Percentiles rank a stretch among this genome's conserved stretches.
Conservation (phyloP, 108 stramenopile species). For the Cyclostephanos invisitatus region DNA sequence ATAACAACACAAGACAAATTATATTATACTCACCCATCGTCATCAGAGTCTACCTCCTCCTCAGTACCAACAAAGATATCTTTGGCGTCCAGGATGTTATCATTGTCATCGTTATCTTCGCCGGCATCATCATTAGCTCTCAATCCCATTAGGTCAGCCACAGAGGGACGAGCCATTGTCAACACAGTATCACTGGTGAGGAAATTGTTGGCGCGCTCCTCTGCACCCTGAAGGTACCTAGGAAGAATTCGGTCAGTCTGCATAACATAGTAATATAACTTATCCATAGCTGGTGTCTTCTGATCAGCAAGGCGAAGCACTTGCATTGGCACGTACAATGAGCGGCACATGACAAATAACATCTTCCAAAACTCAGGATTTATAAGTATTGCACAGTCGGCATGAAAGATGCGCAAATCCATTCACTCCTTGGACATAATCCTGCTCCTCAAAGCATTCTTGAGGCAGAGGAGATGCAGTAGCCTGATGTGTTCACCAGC, state of each 20-base stretch:
- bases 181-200: neutral
- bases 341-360: no score
- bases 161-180: neutral
- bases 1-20: no score
- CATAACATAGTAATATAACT: constrained; percentile 1
- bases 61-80: neutral
- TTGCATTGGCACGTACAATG: constrained; percentile 2
- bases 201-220: neutral
- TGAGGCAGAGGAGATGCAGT: constrained; percentile 5
- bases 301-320: no score
- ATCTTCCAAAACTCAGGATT: neutral
- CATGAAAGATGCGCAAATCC: constrained; percentile 7
- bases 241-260: no score
- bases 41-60: neutral
- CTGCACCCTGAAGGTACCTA: neutral
- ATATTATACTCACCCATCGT: neutral
- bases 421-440: constrained; percentile 1
- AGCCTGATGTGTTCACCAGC: constrained; percentile 6
- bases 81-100: neutral
- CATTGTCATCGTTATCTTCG: neutral
- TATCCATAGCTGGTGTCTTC: neutral
- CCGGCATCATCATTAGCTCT: neutral
- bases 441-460: neutral
- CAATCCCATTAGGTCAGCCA: neutral
- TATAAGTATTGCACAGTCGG: neutral